Evolutionary conservation across 108 stramenopile species (phyloP).

Genomic region (Nannochloropsis gaditana): DNA sequence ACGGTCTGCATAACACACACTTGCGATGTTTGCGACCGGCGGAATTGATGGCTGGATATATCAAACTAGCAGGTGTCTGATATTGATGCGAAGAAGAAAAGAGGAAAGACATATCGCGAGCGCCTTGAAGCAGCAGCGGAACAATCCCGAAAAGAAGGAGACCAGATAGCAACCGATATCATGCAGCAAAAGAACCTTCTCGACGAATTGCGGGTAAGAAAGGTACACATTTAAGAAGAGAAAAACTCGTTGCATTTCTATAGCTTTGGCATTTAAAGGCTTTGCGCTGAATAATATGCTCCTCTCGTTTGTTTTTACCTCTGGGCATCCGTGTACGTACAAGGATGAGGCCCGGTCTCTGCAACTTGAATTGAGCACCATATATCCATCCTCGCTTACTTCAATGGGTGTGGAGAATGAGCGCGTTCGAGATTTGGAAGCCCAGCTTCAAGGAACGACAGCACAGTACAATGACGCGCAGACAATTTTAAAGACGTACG

Average conservation of each 20-base stretch:
- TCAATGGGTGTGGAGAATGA: conserved; percentile 43
- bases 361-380: conserved; percentile 21
- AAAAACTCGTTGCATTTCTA: neutral
- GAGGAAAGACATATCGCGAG: neutral
- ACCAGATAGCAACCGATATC: neutral
- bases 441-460: conserved; percentile 67
- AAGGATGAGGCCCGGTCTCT: conserved; percentile 47
- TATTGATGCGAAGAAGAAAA: too few species aligned
- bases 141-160: neutral
- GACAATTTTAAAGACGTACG: conserved; percentile 72
- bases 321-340: neutral
- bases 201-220: neutral
- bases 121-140: neutral
- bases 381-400: neutral
- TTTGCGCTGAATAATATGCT: too few species aligned
- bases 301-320: too few species aligned
- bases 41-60: conserved; percentile 27
- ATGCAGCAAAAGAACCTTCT: neutral
- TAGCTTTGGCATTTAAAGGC: neutral
- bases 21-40: conserved; percentile 31
- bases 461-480: conserved; percentile 76
- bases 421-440: conserved; percentile 60
- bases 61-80: neutral
- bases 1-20: conserved; percentile 17
- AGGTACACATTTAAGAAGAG: neutral